These are phyloP conservation scores for Neopestalotiopsis clavispora DNA, from an alignment of 2,329 filamentous ascomycete species.

Conservation along the genomic window DNA sequence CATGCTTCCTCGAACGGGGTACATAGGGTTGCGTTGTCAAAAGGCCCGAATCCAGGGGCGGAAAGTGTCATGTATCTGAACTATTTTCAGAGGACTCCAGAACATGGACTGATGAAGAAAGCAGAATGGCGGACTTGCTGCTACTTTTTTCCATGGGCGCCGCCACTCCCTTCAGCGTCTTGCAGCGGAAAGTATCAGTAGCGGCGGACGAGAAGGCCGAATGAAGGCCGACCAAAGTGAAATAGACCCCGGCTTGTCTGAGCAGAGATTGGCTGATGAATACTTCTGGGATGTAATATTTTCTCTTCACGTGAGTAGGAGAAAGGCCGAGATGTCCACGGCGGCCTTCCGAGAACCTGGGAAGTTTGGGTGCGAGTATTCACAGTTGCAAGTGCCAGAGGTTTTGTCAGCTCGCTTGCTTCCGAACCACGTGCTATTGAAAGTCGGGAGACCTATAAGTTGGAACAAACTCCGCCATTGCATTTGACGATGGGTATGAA, in stretches of 20 bases:
- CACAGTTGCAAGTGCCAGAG: no score
- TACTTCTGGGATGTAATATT: neutral
- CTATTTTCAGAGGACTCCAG: neutral
- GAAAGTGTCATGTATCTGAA: neutral
- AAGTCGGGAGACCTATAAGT: neutral
- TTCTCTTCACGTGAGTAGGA: conserved; percentile 5
- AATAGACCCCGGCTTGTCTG: neutral
- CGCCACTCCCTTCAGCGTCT: neutral
- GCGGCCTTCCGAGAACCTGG: neutral
- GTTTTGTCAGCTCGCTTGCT: conserved; percentile 6
- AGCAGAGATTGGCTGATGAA: neutral
- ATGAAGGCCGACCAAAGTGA: neutral
- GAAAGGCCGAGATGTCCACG: conserved; percentile 11
- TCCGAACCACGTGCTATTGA: conserved; percentile 2
- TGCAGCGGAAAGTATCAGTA: neutral
- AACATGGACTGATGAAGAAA: neutral
- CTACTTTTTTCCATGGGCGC: neutral
- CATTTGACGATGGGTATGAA: neutral
- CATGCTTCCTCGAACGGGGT: neutral
- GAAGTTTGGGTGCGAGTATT: neutral
- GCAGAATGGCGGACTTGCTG: neutral
- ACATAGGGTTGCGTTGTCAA: conserved; percentile 6
- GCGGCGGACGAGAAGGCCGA: neutral
- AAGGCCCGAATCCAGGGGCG: conserved; percentile 15
- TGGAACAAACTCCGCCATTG: neutral